Evolutionary conservation across 306 rosid species (phyloP).

Genomic region (Aeschynomene evenia): DNA sequence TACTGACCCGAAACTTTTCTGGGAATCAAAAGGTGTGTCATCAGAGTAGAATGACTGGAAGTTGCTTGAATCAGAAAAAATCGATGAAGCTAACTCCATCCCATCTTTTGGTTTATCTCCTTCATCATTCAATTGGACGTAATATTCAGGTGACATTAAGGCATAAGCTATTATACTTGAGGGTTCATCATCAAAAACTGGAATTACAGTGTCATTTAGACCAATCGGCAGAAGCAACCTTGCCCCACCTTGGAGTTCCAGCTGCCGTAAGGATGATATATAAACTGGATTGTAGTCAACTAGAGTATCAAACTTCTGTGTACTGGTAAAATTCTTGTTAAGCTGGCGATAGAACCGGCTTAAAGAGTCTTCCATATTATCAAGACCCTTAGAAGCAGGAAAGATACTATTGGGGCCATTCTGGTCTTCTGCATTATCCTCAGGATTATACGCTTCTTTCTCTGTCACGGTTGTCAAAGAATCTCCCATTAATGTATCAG

Average conservation of each 20-base stretch:
- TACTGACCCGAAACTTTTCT: slow-evolving; percentile 55
- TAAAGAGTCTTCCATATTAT: slow-evolving; percentile 57
- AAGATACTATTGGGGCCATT: slow-evolving; percentile 35
- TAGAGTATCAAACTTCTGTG: slow-evolving; percentile 58
- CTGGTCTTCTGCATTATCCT: slow-evolving; percentile 56
- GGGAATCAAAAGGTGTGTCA: slow-evolving; percentile 51
- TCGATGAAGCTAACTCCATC: slow-evolving; percentile 39
- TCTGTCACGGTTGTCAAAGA: slow-evolving; percentile 32
- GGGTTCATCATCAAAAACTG: slow-evolving; percentile 93
- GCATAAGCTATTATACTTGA: slow-evolving; percentile 86
- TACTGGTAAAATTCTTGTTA: slow-evolving; percentile 57
- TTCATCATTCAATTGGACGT: slow-evolving; percentile 53
- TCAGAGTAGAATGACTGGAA: slow-evolving; percentile 57
- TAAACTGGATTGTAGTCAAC: slow-evolving; percentile 62
- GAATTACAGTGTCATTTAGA: slow-evolving; percentile 70
- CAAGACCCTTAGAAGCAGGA: slow-evolving; percentile 48
- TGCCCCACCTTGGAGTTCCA: slow-evolving; percentile 75
- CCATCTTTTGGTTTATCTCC: slow-evolving; percentile 57
- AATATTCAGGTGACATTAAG: slow-evolving; percentile 61
- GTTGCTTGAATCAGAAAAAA: slow-evolving; percentile 50
- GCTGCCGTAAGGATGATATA: slow-evolving; percentile 64
- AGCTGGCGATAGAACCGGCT: slow-evolving; percentile 69
- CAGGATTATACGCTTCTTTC: slow-evolving; percentile 33
- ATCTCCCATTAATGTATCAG: slow-evolving; percentile 50
- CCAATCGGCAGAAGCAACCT: slow-evolving; percentile 77